A percentile compares a stretch with the other conserved stretches of the same genome.
These are phyloP conservation scores for Trametes versicolor DNA, from an alignment of 1,284 basidiomycete species.

Conservation along the genomic window DNA sequence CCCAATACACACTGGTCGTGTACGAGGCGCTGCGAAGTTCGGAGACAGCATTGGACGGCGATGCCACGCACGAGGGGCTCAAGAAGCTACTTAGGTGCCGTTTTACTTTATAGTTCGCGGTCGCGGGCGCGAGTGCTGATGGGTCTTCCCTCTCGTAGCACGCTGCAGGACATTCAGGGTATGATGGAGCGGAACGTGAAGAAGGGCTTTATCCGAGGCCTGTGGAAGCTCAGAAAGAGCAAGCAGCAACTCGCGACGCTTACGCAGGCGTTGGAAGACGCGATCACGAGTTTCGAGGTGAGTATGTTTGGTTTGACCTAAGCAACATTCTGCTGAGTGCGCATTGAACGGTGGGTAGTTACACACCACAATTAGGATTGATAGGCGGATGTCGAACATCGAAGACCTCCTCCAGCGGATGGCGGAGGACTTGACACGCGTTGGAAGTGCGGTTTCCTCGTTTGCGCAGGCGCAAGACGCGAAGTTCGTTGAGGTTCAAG, in stretches of 20 bases:
- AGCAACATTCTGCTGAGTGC: no score
- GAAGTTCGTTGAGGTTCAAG: neutral
- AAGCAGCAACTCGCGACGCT: slow-evolving; percentile 1
- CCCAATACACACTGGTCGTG: neutral
- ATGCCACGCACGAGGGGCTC: neutral
- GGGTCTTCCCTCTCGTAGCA: neutral
- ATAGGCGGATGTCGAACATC: neutral
- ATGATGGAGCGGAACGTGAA: neutral
- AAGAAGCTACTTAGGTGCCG: neutral
- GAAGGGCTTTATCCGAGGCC: neutral
- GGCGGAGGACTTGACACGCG: neutral
- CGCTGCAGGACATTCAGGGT: neutral
- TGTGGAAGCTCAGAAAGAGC: neutral
- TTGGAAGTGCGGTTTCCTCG: neutral
- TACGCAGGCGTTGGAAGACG: neutral
- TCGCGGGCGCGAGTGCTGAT: neutral
- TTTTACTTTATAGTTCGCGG: neutral
- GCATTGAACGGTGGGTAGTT: neutral
- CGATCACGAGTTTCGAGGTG: slow-evolving; percentile 1
- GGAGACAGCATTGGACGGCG: slow-evolving; percentile 9
- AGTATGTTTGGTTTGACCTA: neutral
- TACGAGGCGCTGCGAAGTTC: slow-evolving; percentile 4
- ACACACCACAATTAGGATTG: neutral
- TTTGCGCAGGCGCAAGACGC: neutral
- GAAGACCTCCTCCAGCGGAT: neutral